Conservation (phyloP, 1,139 yeast genomes). For the Hemisphaericaspora subhashii region DNA sequence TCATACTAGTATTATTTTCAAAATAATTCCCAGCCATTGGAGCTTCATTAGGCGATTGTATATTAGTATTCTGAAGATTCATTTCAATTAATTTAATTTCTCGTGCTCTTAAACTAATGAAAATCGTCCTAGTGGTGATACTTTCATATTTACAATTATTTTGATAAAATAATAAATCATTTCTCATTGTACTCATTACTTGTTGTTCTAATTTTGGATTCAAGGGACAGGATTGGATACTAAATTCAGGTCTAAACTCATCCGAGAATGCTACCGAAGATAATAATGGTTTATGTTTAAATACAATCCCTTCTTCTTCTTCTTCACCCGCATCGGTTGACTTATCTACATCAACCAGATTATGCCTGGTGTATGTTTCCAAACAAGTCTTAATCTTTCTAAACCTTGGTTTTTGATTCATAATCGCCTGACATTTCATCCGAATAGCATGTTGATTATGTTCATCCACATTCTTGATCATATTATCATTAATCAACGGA, state of each 20-base stretch:
- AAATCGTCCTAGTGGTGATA: conserved; percentile 38
- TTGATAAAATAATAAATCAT: conserved; percentile 48
- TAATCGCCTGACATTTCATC: conserved; percentile 28
- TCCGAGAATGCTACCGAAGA: conserved; percentile 52
- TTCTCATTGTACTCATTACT: conserved; percentile 54
- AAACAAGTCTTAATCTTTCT: neutral
- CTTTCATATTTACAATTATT: conserved; percentile 34
- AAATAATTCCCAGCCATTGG: neutral
- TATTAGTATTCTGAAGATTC: conserved; percentile 20
- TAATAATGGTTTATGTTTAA: conserved; percentile 26
- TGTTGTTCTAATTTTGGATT: conserved; percentile 54
- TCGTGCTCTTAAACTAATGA: conserved; percentile 53
- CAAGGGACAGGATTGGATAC: conserved; percentile 50
- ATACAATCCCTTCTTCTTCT: conserved; percentile 13
- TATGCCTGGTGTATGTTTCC: conserved; percentile 6
- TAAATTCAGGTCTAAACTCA: conserved; percentile 53
- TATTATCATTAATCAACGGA: conserved; percentile 23
- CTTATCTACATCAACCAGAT: neutral
- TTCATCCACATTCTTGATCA: conserved; percentile 21
- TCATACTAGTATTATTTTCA: neutral
- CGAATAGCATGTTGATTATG: conserved; percentile 26
- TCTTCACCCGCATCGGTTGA: conserved; percentile 4
- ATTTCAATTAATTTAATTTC: conserved; percentile 56
- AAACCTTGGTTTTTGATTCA: conserved; percentile 19
- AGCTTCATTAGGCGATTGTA: conserved; percentile 8